Base-by-base conservation (phyloP, 495 filamentous ascomycete species). In the Tuber calosporum region DNA sequence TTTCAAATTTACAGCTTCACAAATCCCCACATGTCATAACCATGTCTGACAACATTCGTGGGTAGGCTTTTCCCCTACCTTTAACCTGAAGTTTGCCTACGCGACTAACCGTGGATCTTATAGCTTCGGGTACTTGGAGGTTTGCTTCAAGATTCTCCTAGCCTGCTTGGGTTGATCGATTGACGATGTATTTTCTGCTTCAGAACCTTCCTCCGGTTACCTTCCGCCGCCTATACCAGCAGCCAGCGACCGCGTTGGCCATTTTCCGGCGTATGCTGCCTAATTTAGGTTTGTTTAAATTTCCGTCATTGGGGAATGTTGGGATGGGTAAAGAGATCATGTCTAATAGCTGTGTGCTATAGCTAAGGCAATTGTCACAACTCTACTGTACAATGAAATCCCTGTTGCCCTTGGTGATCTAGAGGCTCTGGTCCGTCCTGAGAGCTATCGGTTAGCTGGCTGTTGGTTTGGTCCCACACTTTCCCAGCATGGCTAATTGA, bases 231-330 rank as follows among this genome's bases (percentile, higher is more conserved):
- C 86, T 99, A 13, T 99, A 99, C 86, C 91, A 93, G 84, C 93
- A 97, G 86, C 95, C 95, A 19, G 96, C 93, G 11, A 96, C 96
- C 6, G 90, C 93, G 39, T 89, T 99, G 62, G 96, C 95, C 69
- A 94, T 99, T 77, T 98, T 97, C 83, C 89, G 96, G 77, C 93
- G 95, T 84, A 97, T 98, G 93, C 87, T 98, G 72, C 92, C 96
- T 74, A 92, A 94, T 73, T 83, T 97, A 70, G 93, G 93, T 94
- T 87, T 79, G 85, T 81, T 62, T 39, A 34, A 37, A 74, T 34
- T 70, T 68, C 42, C 38, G 66, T 68, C 13, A 69, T 42, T 41
- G 26, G 4, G 42, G 11, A 22, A 40, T 34, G 48, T 22, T 70
- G 36, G 17, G 42, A 40, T 40, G 40, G 38, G 9, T 37, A n/a